Conservation (phyloP, 768 basidiomycete species). For the Phanerochaete sordida region DNA sequence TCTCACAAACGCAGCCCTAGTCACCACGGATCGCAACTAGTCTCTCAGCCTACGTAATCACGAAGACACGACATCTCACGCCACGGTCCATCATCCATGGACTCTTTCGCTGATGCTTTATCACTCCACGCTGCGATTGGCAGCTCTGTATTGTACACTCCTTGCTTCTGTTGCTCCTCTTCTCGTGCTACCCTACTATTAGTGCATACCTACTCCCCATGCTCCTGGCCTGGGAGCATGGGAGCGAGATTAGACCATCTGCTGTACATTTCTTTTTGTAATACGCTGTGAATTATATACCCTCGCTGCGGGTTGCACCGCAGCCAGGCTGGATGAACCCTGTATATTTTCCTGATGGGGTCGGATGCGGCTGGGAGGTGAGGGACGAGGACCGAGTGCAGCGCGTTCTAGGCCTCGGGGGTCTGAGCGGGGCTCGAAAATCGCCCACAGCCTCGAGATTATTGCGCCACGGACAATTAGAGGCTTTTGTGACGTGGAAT, state of each 20-base stretch:
- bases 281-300: not conserved
- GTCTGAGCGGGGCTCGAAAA: not conserved
- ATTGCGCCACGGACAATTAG: not conserved
- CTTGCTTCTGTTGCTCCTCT: not conserved
- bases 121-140: not conserved
- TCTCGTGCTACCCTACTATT: not conserved
- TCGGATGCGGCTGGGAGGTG: not conserved
- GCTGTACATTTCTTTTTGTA: not conserved
- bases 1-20: not conserved
- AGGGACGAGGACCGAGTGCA: not conserved
- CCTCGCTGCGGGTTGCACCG: not conserved
- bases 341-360: not conserved
- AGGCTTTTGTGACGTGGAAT: not conserved
- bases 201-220: not conserved
- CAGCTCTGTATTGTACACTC: not conserved
- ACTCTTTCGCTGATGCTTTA: not conserved
- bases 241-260: not conserved
- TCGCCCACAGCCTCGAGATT: not conserved
- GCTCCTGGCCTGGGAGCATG: not conserved
- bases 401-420: not conserved
- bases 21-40: not conserved
- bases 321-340: not conserved
- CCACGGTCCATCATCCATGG: not conserved
- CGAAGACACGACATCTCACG: slow-evolving; percentile 5
- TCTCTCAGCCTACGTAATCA: not conserved